phyloP scores from a whole-genome alignment of 23 red algal species.

The Pyropia haitanensis region DNA sequence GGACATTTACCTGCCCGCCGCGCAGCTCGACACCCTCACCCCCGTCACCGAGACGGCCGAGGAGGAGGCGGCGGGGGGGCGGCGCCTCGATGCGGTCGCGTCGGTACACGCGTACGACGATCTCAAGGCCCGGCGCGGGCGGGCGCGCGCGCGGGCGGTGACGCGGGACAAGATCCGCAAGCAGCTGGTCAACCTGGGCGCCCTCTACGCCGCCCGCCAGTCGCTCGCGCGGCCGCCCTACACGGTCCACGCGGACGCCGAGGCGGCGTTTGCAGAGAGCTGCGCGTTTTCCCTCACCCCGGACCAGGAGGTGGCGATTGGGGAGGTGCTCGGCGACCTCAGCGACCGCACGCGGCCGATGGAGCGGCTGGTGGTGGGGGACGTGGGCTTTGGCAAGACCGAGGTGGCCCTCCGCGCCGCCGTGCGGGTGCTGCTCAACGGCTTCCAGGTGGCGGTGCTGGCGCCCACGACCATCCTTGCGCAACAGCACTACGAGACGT shows the following conservation, averaged over 20 bases:
- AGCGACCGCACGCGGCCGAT: conserved; percentile 59
- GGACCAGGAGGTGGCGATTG: conserved; percentile 55
- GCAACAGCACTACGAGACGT: conserved; percentile 84
- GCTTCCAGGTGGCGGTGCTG: conserved; percentile 75
- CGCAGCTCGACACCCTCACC: conserved; percentile 25
- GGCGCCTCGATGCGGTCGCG: conserved; percentile 21
- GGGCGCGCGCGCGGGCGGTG: conserved; percentile 18
- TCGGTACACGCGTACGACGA: neutral
- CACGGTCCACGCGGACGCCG: conserved; percentile 22
- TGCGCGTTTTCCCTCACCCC: conserved; percentile 56
- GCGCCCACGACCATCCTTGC: conserved; percentile 88
- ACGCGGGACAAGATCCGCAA: conserved; percentile 46
- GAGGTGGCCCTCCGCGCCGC: conserved; percentile 90
- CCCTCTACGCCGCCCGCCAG: conserved; percentile 53
- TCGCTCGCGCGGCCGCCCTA: conserved; percentile 27
- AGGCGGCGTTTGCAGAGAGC: conserved; percentile 15
- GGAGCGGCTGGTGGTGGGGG: conserved; percentile 91
- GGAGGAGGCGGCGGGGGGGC: conserved; percentile 1
- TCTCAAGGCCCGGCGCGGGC: conserved; percentile 3
- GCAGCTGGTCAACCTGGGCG: conserved; percentile 56
- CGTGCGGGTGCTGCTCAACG: conserved; percentile 46
- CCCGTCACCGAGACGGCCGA: conserved; percentile 11
- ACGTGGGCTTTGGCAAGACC: conserved; percentile 99
- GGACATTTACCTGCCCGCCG: conserved; percentile 43
- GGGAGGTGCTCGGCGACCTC: conserved; percentile 60